Evolutionary conservation across 192 early-diverging fungal genomes (phyloP).

Genomic region (Podila clonocystis): DNA sequence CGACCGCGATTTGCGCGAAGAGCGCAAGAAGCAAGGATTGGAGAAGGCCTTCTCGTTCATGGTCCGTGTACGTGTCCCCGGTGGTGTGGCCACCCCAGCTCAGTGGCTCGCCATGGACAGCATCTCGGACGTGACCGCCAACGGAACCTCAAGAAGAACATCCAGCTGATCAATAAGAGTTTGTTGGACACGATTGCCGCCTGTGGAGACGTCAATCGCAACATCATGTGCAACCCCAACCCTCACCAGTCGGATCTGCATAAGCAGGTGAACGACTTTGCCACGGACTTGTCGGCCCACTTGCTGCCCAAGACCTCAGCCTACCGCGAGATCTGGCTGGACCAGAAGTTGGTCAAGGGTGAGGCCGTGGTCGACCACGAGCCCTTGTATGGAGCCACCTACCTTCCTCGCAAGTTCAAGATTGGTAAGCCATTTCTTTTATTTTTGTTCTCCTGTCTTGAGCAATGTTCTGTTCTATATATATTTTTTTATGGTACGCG

Average conservation of each 20-base stretch:
- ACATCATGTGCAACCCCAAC: slow-evolving; percentile 94
- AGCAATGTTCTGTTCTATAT: background rate
- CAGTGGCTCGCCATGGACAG: slow-evolving; percentile 97
- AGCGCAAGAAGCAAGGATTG: slow-evolving; percentile 82
- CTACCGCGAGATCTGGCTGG: slow-evolving; percentile 99
- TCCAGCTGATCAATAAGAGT: slow-evolving; percentile 91
- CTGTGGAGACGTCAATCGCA: slow-evolving; percentile 98
- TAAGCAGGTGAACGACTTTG: slow-evolving; percentile 79
- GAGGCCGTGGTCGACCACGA: slow-evolving; percentile 85
- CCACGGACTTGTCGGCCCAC: slow-evolving; percentile 75
- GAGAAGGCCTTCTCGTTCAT: slow-evolving; percentile 97
- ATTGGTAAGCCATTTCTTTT: slow-evolving; percentile 60
- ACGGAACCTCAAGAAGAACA: slow-evolving; percentile 88
- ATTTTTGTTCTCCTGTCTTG: background rate
- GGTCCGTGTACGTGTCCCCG: slow-evolving; percentile 95
- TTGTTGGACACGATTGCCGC: slow-evolving; percentile 95
- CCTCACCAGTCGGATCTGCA: slow-evolving; percentile 84
- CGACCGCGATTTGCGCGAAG: slow-evolving; percentile 93
- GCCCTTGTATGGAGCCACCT: slow-evolving; percentile 93
- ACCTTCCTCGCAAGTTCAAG: slow-evolving; percentile 98
- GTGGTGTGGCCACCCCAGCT: slow-evolving; percentile 85
- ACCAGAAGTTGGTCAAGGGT: slow-evolving; percentile 87
- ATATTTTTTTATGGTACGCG: background rate
- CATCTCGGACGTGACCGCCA: slow-evolving; percentile 86
- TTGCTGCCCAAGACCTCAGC: slow-evolving; percentile 87